phyloP scores from a whole-genome alignment of 306 rosid genomes.

The Quercus agrifolia region DNA sequence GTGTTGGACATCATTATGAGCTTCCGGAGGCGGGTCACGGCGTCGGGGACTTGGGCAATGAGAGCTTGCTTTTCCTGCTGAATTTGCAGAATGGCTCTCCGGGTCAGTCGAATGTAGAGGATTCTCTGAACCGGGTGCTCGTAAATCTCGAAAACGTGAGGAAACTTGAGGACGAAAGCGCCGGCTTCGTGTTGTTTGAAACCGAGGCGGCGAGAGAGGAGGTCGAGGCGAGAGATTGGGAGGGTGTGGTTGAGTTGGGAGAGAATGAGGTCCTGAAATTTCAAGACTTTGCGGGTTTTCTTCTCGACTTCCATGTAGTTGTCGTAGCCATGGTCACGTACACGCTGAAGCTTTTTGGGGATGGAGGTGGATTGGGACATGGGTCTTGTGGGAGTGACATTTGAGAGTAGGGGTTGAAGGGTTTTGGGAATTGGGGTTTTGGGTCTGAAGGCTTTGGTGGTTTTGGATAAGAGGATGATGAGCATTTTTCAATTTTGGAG shows the following conservation, averaged over 20 bases:
- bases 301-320: constrained; percentile 91
- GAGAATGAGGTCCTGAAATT: constrained; percentile 63
- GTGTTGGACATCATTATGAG: constrained; percentile 76
- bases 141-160: constrained; percentile 75
- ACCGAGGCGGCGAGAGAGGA: constrained; percentile 69
- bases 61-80: constrained; percentile 63
- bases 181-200: constrained; percentile 64
- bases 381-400: constrained; percentile 26
- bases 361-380: constrained; percentile 75
- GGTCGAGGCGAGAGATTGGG: constrained; percentile 69
- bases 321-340: constrained; percentile 89
- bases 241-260: constrained; percentile 52
- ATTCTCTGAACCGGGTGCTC: constrained; percentile 90
- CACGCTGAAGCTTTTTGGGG: constrained; percentile 58
- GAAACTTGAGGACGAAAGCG: constrained; percentile 74
- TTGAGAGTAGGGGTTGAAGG: constrained; percentile 22
- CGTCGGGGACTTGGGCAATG: constrained; percentile 41
- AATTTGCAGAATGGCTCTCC: constrained; percentile 71
- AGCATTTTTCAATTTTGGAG: constrained; percentile 30
- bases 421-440: constrained; percentile 8
- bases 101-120: constrained; percentile 68
- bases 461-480: constrained; percentile 12
- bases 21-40: constrained; percentile 73
- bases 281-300: constrained; percentile 72
- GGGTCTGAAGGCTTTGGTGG: constrained; percentile 30